Base-by-base conservation (phyloP, 1,284 basidiomycete genomes). In the Chondrostereum purpureum region DNA sequence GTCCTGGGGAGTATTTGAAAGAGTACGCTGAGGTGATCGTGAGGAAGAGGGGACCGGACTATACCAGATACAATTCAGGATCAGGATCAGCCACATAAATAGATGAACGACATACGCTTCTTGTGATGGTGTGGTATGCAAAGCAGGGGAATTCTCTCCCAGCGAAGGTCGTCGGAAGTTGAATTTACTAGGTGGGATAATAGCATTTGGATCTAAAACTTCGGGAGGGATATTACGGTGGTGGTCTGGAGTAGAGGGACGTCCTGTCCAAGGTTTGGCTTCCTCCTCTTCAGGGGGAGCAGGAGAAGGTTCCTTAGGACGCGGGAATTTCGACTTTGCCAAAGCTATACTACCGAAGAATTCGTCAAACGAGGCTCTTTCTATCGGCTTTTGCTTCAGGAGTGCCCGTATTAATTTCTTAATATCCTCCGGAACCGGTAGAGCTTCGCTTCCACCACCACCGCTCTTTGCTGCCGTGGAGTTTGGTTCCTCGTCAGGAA, bases 321-420 rank as follows among this genome's bases (percentile, higher is more conserved):
- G 73, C 51, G 81, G 79, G 55, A 86, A 85, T 66, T 87, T 90
- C 36, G 79, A 83, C 50, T 83, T 87, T n/a, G 79, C 83, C 58
- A 92, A 73, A 5, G 89, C 89, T n/a, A 73, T 75, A 52, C 83
- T 86, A 35, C 72, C 72, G 60, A 99, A 99, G 66, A 98, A 97
- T 40, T 93, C 89, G 10, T 95, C 90, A 57, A 95, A 99, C 50
- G 77, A 83, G 43, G 92, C 85, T 3, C 96, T 77, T 59, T 97
- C 88, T 0, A 76, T 77, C 0, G 95, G 92, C 35, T 86, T 79
- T 24, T 90, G 82, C 62, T 88, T 93, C 37, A 99, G 72, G 37
- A 99, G 68, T 16, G 70, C 66, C 3, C 92, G 78, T 36, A 99
- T 92, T 42, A 99, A 80, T 22, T 76, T 74, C 69, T 99, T 98